A percentile compares a stretch with the other conserved stretches of the same genome.
Conservation (phyloP, 352 stramenopile species). For the Pythium grandisporangium region DNA sequence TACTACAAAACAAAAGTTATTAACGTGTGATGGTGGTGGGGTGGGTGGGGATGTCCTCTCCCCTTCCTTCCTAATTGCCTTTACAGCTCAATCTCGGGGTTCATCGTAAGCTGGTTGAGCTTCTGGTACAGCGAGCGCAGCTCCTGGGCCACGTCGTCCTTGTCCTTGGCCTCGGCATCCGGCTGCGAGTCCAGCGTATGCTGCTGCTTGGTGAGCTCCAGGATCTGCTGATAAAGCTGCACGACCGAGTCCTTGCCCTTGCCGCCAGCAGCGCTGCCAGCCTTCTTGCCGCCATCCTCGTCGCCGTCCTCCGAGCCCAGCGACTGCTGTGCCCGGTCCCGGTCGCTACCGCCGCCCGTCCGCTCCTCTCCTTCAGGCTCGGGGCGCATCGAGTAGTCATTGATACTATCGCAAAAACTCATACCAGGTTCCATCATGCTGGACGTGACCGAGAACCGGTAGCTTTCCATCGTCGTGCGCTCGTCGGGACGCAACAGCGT, state of each 20-base stretch:
- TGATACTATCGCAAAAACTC: constrained; percentile 18
- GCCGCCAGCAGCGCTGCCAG: background rate
- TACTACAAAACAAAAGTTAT: no score
- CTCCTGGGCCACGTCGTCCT: constrained; percentile 26
- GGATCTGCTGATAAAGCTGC: constrained; percentile 50
- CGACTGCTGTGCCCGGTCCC: background rate
- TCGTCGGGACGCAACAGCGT: constrained; percentile 23
- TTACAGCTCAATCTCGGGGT: constrained; percentile 13
- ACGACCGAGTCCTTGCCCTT: constrained; percentile 31
- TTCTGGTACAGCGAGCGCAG: constrained; percentile 41
- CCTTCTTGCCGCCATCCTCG: background rate
- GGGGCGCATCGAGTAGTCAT: constrained; percentile 5
- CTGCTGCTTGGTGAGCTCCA: constrained; percentile 51
- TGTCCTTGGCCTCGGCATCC: constrained; percentile 21
- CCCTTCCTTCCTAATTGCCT: no score
- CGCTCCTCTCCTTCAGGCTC: constrained; percentile 1
- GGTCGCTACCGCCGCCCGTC: background rate
- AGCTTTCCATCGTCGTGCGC: constrained; percentile 25
- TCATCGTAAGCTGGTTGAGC: constrained; percentile 24
- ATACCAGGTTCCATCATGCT: constrained; percentile 12
- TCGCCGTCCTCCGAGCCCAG: background rate
- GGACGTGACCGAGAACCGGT: constrained; percentile 23
- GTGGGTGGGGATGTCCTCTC: no score
- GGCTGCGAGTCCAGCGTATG: constrained; percentile 34
- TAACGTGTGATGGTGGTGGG: no score